phyloP scores from a whole-genome alignment of 2,329 filamentous ascomycete genomes.

The Dissoconium aciculare region DNA sequence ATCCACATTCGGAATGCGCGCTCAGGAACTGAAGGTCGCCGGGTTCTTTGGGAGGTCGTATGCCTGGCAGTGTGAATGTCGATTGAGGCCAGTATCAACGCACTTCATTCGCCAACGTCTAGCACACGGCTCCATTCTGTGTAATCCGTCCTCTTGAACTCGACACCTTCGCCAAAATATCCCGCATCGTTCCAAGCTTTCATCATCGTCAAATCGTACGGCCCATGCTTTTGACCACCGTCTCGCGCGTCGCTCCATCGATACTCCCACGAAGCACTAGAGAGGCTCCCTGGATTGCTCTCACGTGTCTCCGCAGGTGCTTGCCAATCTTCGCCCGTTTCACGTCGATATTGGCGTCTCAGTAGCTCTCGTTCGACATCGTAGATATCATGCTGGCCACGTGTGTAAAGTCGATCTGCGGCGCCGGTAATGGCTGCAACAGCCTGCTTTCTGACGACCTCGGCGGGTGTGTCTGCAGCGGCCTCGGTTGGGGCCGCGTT shows the following conservation, averaged over 20 bases:
- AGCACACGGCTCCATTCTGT: conserved; percentile 30
- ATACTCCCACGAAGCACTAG: conserved; percentile 60
- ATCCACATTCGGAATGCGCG: too few species aligned
- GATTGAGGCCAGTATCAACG: neutral
- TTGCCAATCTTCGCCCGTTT: conserved; percentile 78
- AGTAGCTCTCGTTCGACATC: conserved; percentile 74
- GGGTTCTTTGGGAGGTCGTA: neutral
- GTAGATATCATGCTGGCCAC: conserved; percentile 82
- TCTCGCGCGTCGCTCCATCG: conserved; percentile 83
- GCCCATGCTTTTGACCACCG: conserved; percentile 63
- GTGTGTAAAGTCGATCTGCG: conserved; percentile 69
- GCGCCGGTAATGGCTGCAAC: conserved; percentile 79
- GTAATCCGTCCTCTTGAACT: conserved; percentile 30
- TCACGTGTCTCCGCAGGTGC: conserved; percentile 21
- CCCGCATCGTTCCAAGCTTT: conserved; percentile 79
- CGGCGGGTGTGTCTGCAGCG: conserved; percentile 49
- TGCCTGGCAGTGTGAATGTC: neutral
- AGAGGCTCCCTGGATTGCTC: conserved; percentile 1
- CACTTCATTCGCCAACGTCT: conserved; percentile 18
- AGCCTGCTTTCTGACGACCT: conserved; percentile 51
- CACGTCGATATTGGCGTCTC: conserved; percentile 65
- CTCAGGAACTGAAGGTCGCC: neutral
- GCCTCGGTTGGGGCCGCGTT: conserved; percentile 23
- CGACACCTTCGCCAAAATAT: conserved; percentile 83
- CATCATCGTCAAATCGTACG: conserved; percentile 77